phyloP scores from a whole-genome alignment of 805 yeast genomes.

The Saccharomyces paradoxus region DNA sequence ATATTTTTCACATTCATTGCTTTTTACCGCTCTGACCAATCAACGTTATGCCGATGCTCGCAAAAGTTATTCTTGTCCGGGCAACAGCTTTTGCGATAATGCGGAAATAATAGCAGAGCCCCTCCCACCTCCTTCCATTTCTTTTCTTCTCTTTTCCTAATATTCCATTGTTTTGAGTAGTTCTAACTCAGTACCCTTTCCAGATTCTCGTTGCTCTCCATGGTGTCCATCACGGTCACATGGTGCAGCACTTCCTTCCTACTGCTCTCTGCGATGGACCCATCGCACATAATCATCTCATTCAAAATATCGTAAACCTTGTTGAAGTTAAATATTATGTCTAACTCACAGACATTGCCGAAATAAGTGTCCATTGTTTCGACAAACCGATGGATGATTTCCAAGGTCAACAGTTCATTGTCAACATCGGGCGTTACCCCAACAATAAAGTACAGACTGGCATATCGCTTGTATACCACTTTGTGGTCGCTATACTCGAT shows the following conservation, averaged over 20 bases:
- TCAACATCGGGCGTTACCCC: constrained; percentile 51
- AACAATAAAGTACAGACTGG: constrained; percentile 82
- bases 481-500: constrained; percentile 71
- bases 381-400: constrained; percentile 83
- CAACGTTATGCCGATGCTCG: background rate
- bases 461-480: constrained; percentile 85
- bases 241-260: constrained; percentile 69
- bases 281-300: constrained; percentile 76
- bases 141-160: constrained; percentile 1
- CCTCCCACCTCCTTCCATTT: constrained; percentile 1
- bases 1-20: background rate
- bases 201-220: constrained; percentile 67
- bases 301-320: constrained; percentile 89
- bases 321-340: constrained; percentile 90
- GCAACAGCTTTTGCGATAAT: background rate
- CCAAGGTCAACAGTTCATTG: constrained; percentile 80
- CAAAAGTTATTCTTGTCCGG: background rate
- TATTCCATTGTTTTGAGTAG: background rate
- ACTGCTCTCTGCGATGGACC: constrained; percentile 76
- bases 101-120: background rate
- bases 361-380: constrained; percentile 94
- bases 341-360: constrained; percentile 94
- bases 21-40: background rate
- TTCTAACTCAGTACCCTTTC: constrained; percentile 34
- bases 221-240: constrained; percentile 77